These are phyloP conservation scores for Microbotryum silenes-acaulis DNA, from an alignment of 1,284 basidiomycete species.

Conservation along the genomic window DNA sequence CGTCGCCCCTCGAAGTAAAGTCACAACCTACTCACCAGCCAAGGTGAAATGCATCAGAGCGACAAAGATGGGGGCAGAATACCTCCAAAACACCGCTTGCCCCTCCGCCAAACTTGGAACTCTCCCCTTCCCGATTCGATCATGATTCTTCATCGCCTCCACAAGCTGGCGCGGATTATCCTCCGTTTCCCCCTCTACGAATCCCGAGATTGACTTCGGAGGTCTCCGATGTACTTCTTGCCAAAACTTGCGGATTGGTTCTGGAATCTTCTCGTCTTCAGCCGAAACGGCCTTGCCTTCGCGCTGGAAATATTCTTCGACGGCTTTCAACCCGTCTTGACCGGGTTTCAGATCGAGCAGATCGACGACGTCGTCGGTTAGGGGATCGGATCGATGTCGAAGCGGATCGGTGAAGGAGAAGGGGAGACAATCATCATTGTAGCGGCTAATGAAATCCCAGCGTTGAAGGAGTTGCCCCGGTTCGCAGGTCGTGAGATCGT, in stretches of 20 bases:
- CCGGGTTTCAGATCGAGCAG: conserved; percentile 21
- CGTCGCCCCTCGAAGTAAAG: not conserved
- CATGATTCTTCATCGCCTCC: not conserved
- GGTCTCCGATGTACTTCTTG: conserved; percentile 19
- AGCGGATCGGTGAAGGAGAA: conserved; percentile 19
- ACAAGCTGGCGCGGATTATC: conserved; percentile 5
- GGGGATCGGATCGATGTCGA: conserved; percentile 13
- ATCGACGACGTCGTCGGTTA: conserved; percentile 29
- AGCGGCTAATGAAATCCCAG: conserved; percentile 19
- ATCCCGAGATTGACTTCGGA: conserved; percentile 5
- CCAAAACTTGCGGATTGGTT: conserved; percentile 26
- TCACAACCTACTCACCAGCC: conserved; percentile 18
- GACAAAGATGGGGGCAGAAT: conserved; percentile 24
- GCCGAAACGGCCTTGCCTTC: conserved; percentile 1
- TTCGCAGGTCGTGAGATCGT: conserved; percentile 5
- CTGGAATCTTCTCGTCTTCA: not conserved
- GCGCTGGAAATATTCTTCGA: conserved; percentile 15
- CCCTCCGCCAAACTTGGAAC: conserved; percentile 24
- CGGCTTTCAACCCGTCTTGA: conserved; percentile 22
- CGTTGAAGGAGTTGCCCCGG: conserved; percentile 1
- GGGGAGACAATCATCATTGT: not conserved
- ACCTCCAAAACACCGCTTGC: conserved; percentile 33
- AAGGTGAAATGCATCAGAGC: conserved; percentile 33
- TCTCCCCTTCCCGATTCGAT: not conserved
- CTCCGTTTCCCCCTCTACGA: not conserved